A percentile compares a stretch with the other conserved stretches of the same genome.
Evolutionary conservation across 371 early-diverging fungal species (phyloP).

Genomic region (Mucor piriformis): DNA sequence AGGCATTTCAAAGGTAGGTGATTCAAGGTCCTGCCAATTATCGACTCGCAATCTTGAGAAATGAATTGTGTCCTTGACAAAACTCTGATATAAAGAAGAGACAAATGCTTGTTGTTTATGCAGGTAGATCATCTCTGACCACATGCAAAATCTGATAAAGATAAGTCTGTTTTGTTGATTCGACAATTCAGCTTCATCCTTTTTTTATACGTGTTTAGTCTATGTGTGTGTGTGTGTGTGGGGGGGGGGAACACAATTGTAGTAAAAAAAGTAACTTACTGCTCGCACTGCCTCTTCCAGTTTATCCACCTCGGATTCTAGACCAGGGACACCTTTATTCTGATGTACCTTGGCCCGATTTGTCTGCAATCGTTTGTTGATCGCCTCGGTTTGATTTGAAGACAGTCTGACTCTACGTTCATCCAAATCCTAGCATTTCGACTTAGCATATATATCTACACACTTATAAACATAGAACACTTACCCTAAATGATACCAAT

Average conservation of each 20-base stretch:
- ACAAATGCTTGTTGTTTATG: slow-evolving; percentile 60
- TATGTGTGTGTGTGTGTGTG: too few relatives aligned
- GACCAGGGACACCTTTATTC: slow-evolving; percentile 47
- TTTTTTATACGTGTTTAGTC: too few relatives aligned
- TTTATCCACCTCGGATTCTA: slow-evolving; percentile 45
- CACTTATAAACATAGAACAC: background rate
- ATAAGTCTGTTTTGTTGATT: slow-evolving; percentile 37
- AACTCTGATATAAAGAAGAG: slow-evolving; percentile 66
- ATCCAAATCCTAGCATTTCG: slow-evolving; percentile 29
- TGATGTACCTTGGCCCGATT: slow-evolving; percentile 47
- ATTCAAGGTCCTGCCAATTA: slow-evolving; percentile 66
- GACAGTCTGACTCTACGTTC: slow-evolving; percentile 38
- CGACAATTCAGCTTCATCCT: slow-evolving; percentile 95
- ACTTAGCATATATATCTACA: background rate
- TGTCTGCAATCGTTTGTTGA: slow-evolving; percentile 35
- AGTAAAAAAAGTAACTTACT: slow-evolving; percentile 60
- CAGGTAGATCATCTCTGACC: slow-evolving; percentile 48
- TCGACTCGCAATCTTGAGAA: slow-evolving; percentile 56
- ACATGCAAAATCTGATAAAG: slow-evolving; percentile 47
- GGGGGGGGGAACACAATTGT: slow-evolving; percentile 81
- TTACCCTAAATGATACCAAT: slow-evolving; percentile 64
- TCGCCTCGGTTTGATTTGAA: slow-evolving; percentile 39
- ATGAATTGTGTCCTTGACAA: slow-evolving; percentile 60
- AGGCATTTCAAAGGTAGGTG: slow-evolving; percentile 47
- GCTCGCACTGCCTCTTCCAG: slow-evolving; percentile 38